Percentiles rank a stretch among this genome's conserved stretches.
Conservation (phyloP, 345 rosid species). For the Rhodamnia rubescens region DNA sequence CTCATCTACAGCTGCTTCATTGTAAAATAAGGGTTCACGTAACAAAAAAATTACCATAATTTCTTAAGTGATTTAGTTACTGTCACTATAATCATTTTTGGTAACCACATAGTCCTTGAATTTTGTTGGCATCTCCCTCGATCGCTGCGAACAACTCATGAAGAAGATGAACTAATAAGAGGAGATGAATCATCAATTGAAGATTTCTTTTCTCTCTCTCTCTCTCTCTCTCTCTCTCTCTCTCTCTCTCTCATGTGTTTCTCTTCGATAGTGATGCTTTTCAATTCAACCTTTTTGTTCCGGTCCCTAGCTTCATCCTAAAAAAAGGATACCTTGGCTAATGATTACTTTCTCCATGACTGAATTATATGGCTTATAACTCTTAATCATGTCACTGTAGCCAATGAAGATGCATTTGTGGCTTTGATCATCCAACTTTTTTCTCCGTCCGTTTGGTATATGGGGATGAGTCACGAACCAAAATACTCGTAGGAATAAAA, state of each 20-base stretch:
- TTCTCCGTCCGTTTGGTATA: not conserved
- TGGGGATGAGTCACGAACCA: not conserved
- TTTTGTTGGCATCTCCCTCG: not conserved
- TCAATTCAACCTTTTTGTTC: not conserved
- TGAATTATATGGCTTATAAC: not conserved
- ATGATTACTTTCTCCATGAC: not conserved
- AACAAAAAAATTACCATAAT: not conserved
- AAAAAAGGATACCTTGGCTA: not conserved
- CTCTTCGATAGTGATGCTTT: not conserved
- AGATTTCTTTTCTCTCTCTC: not conserved
- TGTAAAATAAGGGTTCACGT: not conserved
- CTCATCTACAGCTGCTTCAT: not conserved
- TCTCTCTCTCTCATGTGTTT: not conserved
- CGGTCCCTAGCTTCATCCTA: not conserved
- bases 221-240: not conserved
- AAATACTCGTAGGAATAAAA: not conserved
- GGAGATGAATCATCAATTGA: not conserved
- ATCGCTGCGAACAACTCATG: not conserved
- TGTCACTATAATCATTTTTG: not conserved
- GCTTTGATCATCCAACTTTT: not conserved
- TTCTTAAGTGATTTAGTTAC: not conserved
- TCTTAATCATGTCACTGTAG: not conserved
- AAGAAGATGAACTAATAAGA: not conserved
- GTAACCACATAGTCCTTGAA: not conserved
- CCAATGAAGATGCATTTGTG: not conserved